Base-by-base conservation (phyloP, 108 stramenopile species). In the Stephanodiscus triporus region DNA sequence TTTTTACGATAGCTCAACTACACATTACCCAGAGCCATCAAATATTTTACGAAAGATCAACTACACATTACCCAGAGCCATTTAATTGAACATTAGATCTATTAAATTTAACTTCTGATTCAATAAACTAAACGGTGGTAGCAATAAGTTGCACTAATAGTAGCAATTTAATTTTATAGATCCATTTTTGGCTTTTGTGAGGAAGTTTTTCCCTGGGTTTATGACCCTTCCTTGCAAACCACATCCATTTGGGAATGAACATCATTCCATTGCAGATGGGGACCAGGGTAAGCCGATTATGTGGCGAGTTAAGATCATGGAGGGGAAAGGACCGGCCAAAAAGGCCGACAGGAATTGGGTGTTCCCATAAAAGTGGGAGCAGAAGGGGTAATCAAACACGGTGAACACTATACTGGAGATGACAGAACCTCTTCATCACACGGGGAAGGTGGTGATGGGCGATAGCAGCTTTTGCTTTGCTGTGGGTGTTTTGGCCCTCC, bases 181-280 rank as follows among this genome's bases (percentile, higher is more conserved):
- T n/a, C n/a, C n/a, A n/a, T n/a, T n/a, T n/a, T n/a, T n/a, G n/a
- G n/a, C n/a, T n/a, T n/a, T n/a, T n/a, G n/a, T n/a, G n/a, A n/a
- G n/a, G n/a, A 27, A 72, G 60, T 42, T 22, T 51, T 62, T 47
- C 49, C 72, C 62, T 24, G 62, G 72, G 4, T 73, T 63, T 23
- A 73, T 73, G 62, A 14, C 23, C 13, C 6, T 73, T 17, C 43
- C 62, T 13, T n/a, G 62, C 0, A 73, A 73, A 16, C 72, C 40
- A 1, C 72, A 73, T 73, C 43, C 61, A 36, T 58, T 34, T 9
- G 57, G 70, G 2, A 70, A 70, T 6, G 19, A 59, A 30, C 60
- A 62, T 36, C 72, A 73, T 37, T 34, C 48, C 40, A 73, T 73
- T n/a, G 20, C 29, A 5, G 49, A 65, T 48, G 62, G 72, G 0